These are phyloP conservation scores for Penicillium griseofulvum DNA, from an alignment of 2,329 filamentous ascomycete species.

Conservation along the genomic window DNA sequence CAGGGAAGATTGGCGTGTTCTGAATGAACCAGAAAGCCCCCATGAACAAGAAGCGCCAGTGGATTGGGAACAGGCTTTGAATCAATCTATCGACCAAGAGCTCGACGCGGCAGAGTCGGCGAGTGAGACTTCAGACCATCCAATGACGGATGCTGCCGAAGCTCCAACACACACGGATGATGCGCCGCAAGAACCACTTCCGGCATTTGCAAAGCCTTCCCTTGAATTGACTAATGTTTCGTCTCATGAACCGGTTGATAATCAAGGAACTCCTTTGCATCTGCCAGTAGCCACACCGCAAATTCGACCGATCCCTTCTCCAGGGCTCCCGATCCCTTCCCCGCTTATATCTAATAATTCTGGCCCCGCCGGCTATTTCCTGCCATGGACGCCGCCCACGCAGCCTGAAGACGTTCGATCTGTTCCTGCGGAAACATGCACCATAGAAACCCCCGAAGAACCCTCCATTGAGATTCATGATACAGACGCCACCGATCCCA, in stretches of 20 bases:
- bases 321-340: conserved; percentile 41
- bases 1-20: conserved; percentile 71
- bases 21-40: conserved; percentile 69
- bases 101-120: conserved; percentile 16
- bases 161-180: neutral
- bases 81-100: conserved; percentile 26
- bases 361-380: conserved; percentile 33
- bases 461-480: neutral
- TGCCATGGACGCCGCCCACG: conserved; percentile 13
- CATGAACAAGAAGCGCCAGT: conserved; percentile 46
- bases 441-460: neutral
- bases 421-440: neutral
- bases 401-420: conserved; percentile 7
- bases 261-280: conserved; percentile 6
- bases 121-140: neutral
- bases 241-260: neutral
- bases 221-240: conserved; percentile 9
- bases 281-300: conserved; percentile 37
- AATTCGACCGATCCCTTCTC: conserved; percentile 40
- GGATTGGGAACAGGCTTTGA: conserved; percentile 32
- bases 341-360: conserved; percentile 33
- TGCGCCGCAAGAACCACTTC: conserved; percentile 1
- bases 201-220: conserved; percentile 19
- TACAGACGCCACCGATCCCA: neutral
- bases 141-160: neutral